Evolutionary conservation across 2,329 filamentous ascomycete genomes (phyloP), one percentile per base, ranked within the genome.

Genomic region (Colletotrichum spinosum): DNA sequence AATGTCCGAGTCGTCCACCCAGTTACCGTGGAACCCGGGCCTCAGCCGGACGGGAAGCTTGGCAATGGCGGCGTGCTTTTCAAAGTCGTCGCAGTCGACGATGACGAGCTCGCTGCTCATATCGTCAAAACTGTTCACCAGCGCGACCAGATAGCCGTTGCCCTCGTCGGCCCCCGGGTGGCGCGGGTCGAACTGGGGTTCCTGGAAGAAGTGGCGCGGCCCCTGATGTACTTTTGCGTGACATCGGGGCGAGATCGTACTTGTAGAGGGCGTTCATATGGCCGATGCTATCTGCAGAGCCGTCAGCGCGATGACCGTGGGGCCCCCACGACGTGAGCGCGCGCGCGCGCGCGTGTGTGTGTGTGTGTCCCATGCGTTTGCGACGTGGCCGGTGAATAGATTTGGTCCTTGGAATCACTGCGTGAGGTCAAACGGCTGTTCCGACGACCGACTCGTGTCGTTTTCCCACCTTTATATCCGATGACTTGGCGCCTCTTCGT

Each of bases 1-100:
- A 8, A 50, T 50, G 13, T 50, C 48, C 8, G 48, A 12, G n/a
- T 50, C 48, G 33, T 50, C 48, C 12, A 50, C 48, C 48, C 33
- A 50, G 25, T 50, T 50, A 4, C 48, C 48, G 10, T 50, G 48
- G 25, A 50, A 50, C 25, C 48, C 48, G n/a, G 48, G 48, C 48
- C 17, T 50, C 48, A 50, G 11, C 10, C 48, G n/a, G 33, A 37
- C 48, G 8, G 25, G 48, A 12, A 50, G 48, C 17, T 17, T 17
- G 17, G 17, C 17, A 17, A 17, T 3, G 2, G 17, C 17, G 17
- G 17, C 17, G 17, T 17, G 17, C 17, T 3, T 3, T 17, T 50
- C 17, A 12, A 50, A 50, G 48, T 37, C 33, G 25, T 35, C 33
- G 25, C 48, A 50, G 48, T 34, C 48, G 12, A 34, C 12, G 12